Conservation (phyloP, 192 early-diverging fungal species). For the Spizellomyces punctatus region DNA sequence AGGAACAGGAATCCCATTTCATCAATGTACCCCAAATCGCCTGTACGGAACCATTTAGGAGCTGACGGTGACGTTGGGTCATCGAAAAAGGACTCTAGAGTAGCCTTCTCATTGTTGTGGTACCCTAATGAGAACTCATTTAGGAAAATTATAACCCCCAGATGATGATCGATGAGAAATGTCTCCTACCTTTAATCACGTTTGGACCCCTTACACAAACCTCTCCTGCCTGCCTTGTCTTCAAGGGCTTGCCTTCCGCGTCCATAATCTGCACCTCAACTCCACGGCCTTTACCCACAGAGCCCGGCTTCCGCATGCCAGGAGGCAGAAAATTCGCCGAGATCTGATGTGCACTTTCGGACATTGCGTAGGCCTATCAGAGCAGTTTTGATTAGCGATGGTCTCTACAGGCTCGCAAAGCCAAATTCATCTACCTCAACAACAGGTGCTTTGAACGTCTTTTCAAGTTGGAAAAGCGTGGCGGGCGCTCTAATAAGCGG, state of each 20-base stretch:
- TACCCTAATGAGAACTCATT: constrained; percentile 53
- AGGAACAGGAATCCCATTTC: constrained; percentile 71
- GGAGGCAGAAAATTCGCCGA: constrained; percentile 78
- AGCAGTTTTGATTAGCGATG: not conserved
- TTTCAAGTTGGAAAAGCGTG: constrained; percentile 67
- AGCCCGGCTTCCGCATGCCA: constrained; percentile 71
- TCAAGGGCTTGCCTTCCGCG: constrained; percentile 54
- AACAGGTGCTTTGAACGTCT: constrained; percentile 67
- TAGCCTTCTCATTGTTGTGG: constrained; percentile 80
- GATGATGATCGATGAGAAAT: not conserved
- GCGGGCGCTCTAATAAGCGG: constrained; percentile 53
- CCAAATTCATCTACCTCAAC: constrained; percentile 45
- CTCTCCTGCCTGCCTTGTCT: constrained; percentile 60
- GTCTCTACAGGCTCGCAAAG: not conserved
- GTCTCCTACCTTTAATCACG: constrained; percentile 59
- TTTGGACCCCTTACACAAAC: constrained; percentile 83
- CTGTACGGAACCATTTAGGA: constrained; percentile 77
- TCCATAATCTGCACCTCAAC: constrained; percentile 72
- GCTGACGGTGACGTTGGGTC: not conserved
- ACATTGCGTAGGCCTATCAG: constrained; percentile 74
- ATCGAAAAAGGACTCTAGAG: constrained; percentile 69
- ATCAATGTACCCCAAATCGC: constrained; percentile 82
- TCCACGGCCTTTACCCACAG: constrained; percentile 75
- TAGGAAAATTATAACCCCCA: not conserved
- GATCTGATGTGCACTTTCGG: constrained; percentile 89